Conservation (phyloP, 306 rosid genomes). For the Corylus avellana region DNA sequence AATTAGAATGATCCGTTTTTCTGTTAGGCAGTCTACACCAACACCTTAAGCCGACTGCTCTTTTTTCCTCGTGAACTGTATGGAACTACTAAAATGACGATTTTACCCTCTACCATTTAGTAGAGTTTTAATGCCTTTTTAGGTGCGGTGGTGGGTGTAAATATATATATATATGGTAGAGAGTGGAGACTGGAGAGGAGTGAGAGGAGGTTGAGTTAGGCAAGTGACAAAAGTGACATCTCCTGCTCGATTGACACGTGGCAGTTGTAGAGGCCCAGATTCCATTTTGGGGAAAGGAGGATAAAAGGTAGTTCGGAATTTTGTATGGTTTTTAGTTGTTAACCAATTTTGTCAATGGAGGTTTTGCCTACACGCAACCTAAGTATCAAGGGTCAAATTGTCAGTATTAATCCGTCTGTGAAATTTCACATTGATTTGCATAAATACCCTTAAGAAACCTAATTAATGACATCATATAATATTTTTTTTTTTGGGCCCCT, state of each 20-base stretch:
- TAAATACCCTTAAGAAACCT: background rate
- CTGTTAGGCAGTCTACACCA: slow-evolving; percentile 37
- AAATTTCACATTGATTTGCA: background rate
- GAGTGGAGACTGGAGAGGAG: no score
- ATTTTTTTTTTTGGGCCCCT: background rate
- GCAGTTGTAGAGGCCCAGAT: background rate
- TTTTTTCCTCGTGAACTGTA: background rate
- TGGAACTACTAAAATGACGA: background rate
- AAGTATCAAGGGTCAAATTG: slow-evolving; percentile 18
- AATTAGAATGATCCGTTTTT: slow-evolving; percentile 21
- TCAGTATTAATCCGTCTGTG: background rate
- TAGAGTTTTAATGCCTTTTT: no score
- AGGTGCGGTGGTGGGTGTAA: slow-evolving; percentile 9
- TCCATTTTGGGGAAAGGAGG: background rate
- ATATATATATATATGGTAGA: background rate
- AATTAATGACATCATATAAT: background rate
- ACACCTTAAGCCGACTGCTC: background rate
- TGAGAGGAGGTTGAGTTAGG: slow-evolving; percentile 37
- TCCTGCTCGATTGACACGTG: slow-evolving; percentile 37
- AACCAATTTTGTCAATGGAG: slow-evolving; percentile 21
- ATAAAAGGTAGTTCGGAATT: slow-evolving; percentile 21
- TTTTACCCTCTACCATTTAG: slow-evolving; percentile 3
- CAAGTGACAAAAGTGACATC: slow-evolving; percentile 23
- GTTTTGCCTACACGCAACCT: slow-evolving; percentile 48
- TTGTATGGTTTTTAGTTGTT: slow-evolving; percentile 22